Conservation (phyloP, 257 asterid species). For the Linderniella brevidens region DNA sequence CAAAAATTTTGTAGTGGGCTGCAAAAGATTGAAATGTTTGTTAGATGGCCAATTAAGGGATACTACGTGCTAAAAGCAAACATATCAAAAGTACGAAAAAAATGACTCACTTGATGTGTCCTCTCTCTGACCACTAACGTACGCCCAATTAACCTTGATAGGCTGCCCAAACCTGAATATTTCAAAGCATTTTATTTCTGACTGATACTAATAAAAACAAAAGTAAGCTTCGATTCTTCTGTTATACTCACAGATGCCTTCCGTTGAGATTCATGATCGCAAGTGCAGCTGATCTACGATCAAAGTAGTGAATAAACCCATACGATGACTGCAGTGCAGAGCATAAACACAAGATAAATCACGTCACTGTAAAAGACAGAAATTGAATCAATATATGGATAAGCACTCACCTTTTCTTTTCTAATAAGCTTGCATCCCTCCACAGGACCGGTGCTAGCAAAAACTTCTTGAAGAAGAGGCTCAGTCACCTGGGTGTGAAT, state of each 20-base stretch:
- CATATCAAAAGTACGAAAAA: slow-evolving; percentile 10
- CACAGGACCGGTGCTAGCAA: slow-evolving; percentile 72
- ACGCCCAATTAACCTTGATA: slow-evolving; percentile 92
- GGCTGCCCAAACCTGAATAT: slow-evolving; percentile 83
- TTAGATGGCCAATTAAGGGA: slow-evolving; percentile 4
- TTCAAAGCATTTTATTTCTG: slow-evolving; percentile 5
- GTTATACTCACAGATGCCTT: slow-evolving; percentile 52
- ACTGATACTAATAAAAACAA: no score
- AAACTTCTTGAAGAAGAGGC: slow-evolving; percentile 83
- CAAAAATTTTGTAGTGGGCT: slow-evolving; percentile 86
- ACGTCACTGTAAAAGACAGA: slow-evolving; percentile 1
- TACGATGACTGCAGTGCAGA: slow-evolving; percentile 51
- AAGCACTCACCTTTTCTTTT: slow-evolving; percentile 54
- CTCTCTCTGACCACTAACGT: slow-evolving; percentile 86
- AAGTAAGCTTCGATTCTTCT: no score
- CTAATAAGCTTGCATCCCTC: slow-evolving; percentile 82
- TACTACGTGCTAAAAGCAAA: slow-evolving; percentile 7
- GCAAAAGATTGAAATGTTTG: slow-evolving; percentile 9
- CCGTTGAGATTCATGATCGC: slow-evolving; percentile 40
- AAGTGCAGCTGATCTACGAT: slow-evolving; percentile 46
- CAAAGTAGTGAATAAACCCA: slow-evolving; percentile 50
- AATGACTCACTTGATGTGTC: slow-evolving; percentile 64
- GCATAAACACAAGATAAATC: slow-evolving; percentile 10
- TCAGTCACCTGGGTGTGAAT: slow-evolving; percentile 78
- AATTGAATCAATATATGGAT: background rate